Evolutionary conservation across 139 green algal species (phyloP), one percentile per base, ranked within the genome.

Genomic region (Chlamydomonas applanata): DNA sequence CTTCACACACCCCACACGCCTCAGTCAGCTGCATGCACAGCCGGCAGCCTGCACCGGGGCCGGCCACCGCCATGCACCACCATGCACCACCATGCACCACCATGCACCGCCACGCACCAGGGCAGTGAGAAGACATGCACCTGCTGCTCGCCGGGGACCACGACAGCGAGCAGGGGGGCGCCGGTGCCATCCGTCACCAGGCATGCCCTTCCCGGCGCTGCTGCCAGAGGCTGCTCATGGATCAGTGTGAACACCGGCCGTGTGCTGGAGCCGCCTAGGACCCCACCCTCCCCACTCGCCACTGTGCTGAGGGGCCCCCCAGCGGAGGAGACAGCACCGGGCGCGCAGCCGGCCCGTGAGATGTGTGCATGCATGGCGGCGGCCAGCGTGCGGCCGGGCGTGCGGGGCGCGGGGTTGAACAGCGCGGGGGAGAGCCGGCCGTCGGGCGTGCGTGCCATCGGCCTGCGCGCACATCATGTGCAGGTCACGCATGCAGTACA

Each of bases 131-230:
- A 91, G 14, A 74, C 80, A 34, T 84, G 65, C 69, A 82, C 54
- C 34, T 76, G 69, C 20, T 67, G 61, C 5, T 66, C 52, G 2
- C 7, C 53, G 0, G 25, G 35, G 82, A 75, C 80, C 65, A 86
- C 57, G 49, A 90, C 74, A 24, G 73, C 82, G 35, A 92, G 74
- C 60, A 92, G 66, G 13, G 80, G 71, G 17, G 45, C 35, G 11
- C 77, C 85, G 25, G 83, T 69, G 1, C 54, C 73, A 32, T 85
- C 81, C 14, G 74, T 87, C 9, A 66, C 81, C 53, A 89, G 67
- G 66, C 59, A 66, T 79, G 75, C 20, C 67, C 84, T 13, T 75
- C 72, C 4, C 24, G 20, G 44, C 13, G 57, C 27, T 20, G 27
- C 36, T 5, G 33, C 56, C 29, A 70, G 69, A 13, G 35, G 27